Base-by-base conservation (phyloP, 2,329 filamentous ascomycete genomes). In the Ophiosphaerella narmari region DNA sequence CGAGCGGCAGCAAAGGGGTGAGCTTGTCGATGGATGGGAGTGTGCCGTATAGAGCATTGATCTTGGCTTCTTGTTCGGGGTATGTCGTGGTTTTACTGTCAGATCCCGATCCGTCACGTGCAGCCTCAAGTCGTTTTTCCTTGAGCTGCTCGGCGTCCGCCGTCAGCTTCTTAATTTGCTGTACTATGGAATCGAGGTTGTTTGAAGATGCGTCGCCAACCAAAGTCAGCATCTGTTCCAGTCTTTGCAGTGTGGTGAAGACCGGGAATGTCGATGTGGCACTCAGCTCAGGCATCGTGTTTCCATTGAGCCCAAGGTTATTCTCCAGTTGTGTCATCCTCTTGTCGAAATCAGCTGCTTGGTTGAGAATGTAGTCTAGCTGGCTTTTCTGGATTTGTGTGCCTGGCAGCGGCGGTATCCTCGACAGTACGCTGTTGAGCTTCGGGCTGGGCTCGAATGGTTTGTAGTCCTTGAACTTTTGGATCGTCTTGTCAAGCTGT, bases 21-120 rank as follows among this genome's bases (percentile, higher is more conserved):
- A 99, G 80, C 48, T 82, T 89, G 73, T 96, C 91, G 50, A 99
- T 94, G 0, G 90, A 94, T 1, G 91, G 88, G 13, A 99, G 78
- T 3, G 91, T 90, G 1, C 89, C 88, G 73, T 97, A 97, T 5
- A 99, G 82, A 1, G 92, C 90, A 59, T 96, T 94, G 70, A 99
- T 89, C 71, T 96, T 96, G 45, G 89, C 82, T 35, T 86, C 82
- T 63, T 95, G 89, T 62, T 96, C 91, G 7, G 81, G 79, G 48
- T 87, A 80, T 46, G 68, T 46, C 38, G 60, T 39, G 1, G 47
- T 41, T 23, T 59, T 62, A 39, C n/a, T 43, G 9, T 65, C 62
- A 16, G 26, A 37, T 9, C 38, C 43, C 5, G 44, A 37, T 9
- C 48, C 45, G 38, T 53, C 46, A 23, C 60, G 59, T 39, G 59